Evolutionary conservation across 768 basidiomycete species (phyloP).

Genomic region (Cystobasidium tubakii): DNA sequence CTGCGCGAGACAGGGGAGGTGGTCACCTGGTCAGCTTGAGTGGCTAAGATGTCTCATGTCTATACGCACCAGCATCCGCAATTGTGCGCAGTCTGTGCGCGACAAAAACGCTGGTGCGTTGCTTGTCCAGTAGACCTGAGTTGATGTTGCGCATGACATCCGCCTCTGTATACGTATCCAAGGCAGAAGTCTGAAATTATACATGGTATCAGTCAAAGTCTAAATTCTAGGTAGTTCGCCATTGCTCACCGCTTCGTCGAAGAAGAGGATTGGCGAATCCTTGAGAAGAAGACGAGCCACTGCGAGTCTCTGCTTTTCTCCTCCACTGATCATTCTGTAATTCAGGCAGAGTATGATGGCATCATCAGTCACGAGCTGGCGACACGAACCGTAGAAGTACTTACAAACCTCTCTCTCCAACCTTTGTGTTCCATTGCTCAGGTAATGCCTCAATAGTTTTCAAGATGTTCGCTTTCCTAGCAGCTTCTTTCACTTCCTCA

Average conservation of each 20-base stretch:
- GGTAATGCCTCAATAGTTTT: constrained; percentile 71
- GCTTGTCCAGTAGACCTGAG: constrained; percentile 63
- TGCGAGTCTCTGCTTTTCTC: constrained; percentile 94
- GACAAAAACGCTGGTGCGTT: constrained; percentile 90
- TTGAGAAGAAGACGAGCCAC: constrained; percentile 88
- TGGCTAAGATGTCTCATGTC: too few relatives aligned
- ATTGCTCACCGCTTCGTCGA: constrained; percentile 84
- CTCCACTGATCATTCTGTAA: constrained; percentile 81
- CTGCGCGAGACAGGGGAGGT: constrained; percentile 51
- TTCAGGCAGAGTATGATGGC: constrained; percentile 48
- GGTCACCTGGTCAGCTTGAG: too few relatives aligned
- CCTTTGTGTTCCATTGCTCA: constrained; percentile 79
- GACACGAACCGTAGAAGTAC: neutral
- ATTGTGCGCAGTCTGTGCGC: constrained; percentile 83
- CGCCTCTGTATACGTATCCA: constrained; percentile 89
- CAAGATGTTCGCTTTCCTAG: constrained; percentile 80
- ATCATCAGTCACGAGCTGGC: neutral
- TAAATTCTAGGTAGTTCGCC: neutral
- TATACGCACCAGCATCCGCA: constrained; percentile 78
- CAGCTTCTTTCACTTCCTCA: constrained; percentile 77
- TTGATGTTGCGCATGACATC: constrained; percentile 95
- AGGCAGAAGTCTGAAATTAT: constrained; percentile 70
- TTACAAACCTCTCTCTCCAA: constrained; percentile 74
- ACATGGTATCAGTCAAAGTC: neutral
- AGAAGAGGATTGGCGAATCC: constrained; percentile 92